These are phyloP conservation scores for Ajuga reptans DNA, from an alignment of 305 asterid species.

Conservation along the genomic window DNA sequence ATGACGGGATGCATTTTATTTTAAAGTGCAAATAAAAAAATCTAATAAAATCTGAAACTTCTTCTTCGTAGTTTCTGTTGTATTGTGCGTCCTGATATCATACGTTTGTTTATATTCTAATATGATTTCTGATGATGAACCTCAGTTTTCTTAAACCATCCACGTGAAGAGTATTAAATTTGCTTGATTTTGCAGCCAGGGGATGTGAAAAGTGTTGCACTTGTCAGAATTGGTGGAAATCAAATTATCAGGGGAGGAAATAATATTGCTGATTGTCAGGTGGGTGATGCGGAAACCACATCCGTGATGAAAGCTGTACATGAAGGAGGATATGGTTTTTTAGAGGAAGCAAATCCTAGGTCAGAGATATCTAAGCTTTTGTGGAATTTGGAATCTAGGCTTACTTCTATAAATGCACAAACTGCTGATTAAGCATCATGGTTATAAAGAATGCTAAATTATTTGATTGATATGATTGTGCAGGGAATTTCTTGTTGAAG, in stretches of 20 bases:
- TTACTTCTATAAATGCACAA: slow-evolving; percentile 6
- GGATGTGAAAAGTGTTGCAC: slow-evolving; percentile 75
- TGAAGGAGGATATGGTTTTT: slow-evolving; percentile 41
- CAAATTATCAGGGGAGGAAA: slow-evolving; percentile 82
- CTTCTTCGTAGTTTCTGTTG: neutral
- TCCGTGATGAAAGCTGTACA: slow-evolving; percentile 46
- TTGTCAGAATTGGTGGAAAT: slow-evolving; percentile 66
- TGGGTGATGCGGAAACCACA: slow-evolving; percentile 35
- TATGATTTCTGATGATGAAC: neutral
- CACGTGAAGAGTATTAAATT: slow-evolving; percentile 7
- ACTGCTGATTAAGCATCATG: neutral
- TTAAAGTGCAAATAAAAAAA: neutral
- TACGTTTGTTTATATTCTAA: neutral
- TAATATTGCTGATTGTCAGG: slow-evolving; percentile 58
- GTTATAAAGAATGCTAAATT: slow-evolving; percentile 7
- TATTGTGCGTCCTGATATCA: neutral
- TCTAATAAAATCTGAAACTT: neutral
- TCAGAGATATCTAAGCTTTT: slow-evolving; percentile 26
- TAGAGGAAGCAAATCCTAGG: slow-evolving; percentile 57
- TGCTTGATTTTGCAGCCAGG: slow-evolving; percentile 63
- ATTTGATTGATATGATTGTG: slow-evolving; percentile 26
- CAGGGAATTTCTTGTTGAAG: slow-evolving; percentile 61
- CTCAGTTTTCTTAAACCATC: slow-evolving; percentile 9
- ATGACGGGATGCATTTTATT: neutral
- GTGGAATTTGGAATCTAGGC: neutral